These are phyloP conservation scores for Dacryopinax primogenitus DNA, from an alignment of 768 basidiomycete species.

Conservation along the genomic window DNA sequence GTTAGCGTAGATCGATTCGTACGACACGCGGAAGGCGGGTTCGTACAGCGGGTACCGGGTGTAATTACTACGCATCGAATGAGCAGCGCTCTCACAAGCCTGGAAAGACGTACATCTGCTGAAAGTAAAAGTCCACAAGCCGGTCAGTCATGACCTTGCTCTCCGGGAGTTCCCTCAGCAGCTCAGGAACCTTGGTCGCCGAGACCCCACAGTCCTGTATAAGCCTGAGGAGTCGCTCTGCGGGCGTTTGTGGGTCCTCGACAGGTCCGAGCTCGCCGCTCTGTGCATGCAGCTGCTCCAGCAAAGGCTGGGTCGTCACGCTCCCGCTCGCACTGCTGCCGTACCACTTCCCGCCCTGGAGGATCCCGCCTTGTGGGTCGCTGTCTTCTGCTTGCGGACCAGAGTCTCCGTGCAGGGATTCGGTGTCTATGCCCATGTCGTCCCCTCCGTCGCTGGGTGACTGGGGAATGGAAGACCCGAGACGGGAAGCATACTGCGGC, in stretches of 20 bases:
- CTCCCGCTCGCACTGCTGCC: conserved; percentile 75
- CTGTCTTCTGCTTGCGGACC: conserved; percentile 66
- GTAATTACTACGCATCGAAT: conserved; percentile 55
- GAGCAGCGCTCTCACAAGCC: not conserved
- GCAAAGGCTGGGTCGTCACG: conserved; percentile 61
- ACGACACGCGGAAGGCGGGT: conserved; percentile 60
- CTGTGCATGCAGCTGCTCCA: conserved; percentile 40
- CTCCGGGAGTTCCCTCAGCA: conserved; percentile 69
- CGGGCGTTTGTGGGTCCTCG: conserved; percentile 35
- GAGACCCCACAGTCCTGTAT: conserved; percentile 88
- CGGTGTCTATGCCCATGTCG: conserved; percentile 12
- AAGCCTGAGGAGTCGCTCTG: conserved; percentile 70
- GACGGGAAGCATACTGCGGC: conserved; percentile 47
- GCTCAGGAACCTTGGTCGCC: conserved; percentile 79
- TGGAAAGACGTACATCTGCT: conserved; percentile 42
- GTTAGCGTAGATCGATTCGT: conserved; percentile 49
- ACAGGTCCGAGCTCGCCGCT: conserved; percentile 13
- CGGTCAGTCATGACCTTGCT: conserved; percentile 59
- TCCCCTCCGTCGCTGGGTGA: conserved; percentile 3
- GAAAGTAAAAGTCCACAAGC: conserved; percentile 73
- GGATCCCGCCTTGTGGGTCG: conserved; percentile 59
- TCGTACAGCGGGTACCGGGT: conserved; percentile 87
- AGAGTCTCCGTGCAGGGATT: conserved; percentile 34
- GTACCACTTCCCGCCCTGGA: conserved; percentile 78
- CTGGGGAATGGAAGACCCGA: not conserved